phyloP scores from a whole-genome alignment of 2,329 filamentous ascomycete genomes.

The Biscogniauxia marginata region DNA sequence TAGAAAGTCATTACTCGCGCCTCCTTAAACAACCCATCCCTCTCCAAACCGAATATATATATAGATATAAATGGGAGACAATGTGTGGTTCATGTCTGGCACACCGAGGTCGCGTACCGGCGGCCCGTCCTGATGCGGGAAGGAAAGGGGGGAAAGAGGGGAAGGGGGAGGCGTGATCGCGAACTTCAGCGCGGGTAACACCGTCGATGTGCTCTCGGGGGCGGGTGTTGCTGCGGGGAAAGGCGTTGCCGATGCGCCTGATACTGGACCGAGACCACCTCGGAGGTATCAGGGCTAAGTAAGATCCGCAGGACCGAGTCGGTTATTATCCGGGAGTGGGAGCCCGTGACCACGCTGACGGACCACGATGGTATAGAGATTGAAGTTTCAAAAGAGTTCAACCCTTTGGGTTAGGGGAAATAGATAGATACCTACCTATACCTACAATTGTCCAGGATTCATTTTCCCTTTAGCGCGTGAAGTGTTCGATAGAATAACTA shows the following conservation, averaged over 20 bases:
- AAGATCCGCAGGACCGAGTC: slow-evolving; percentile 41
- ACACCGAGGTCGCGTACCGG: slow-evolving; percentile 40
- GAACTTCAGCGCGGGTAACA: slow-evolving; percentile 42
- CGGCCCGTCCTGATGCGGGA: no score
- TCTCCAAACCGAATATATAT: no score
- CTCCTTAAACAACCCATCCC: no score
- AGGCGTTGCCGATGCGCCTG: slow-evolving; percentile 51
- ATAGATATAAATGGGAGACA: slow-evolving; percentile 21
- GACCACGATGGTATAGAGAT: slow-evolving; percentile 32
- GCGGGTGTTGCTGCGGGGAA: slow-evolving; percentile 46
- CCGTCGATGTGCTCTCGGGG: slow-evolving; percentile 55
- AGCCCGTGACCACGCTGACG: slow-evolving; percentile 40
- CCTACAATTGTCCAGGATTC: background rate
- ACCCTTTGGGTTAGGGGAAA: background rate
- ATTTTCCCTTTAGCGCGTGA: no score
- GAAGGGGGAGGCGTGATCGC: slow-evolving; percentile 36
- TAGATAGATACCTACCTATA: no score
- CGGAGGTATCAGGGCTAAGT: slow-evolving; percentile 41
- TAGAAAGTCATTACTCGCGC: no score
- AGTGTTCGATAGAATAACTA: no score
- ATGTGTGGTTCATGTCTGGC: slow-evolving; percentile 54
- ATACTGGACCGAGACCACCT: slow-evolving; percentile 53
- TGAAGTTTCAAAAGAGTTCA: slow-evolving; percentile 3
- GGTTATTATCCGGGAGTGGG: slow-evolving; percentile 51
- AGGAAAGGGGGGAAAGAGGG: no score